Evolutionary conservation across 208 protist species (phyloP), one percentile per base, ranked within the genome.

Genomic region (Leishmania gerbilli): DNA sequence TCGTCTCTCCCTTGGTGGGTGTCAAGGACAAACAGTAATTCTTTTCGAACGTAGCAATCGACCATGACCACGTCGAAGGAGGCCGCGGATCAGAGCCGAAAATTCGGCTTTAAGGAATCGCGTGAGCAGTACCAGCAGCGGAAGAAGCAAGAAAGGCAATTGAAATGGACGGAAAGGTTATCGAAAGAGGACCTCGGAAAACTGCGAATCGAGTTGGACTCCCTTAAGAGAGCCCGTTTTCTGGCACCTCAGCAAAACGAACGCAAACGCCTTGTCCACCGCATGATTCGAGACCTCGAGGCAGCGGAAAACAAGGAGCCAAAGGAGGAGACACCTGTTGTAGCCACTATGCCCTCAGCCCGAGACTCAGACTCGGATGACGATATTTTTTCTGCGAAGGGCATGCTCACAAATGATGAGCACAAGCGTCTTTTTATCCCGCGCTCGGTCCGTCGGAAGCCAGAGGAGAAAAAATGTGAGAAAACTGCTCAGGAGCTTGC

Each of bases 221-320:
- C 85, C 58, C 53, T 96, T 19, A 79, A 84, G 15, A 64, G 85
- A 45, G 93, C 93, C 24, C 74, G 34, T 1, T 96, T 96, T 84
- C 77, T 94, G 27, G 45, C 91, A n/a, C 91, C 93, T 17, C 91
- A 90, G 49, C 93, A 96, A 85, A 90, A 88, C 27, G 90, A 93
- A 80, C 71, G 91, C 56, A 94, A 96, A 80, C 84, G 88, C 11
- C 77, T 93, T 27, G 91, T 96, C 2, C 74, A 84, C 11, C 76
- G 86, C 21, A 92, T 95, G 88, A 55, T 95, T 49, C 55, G n/a
- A 27, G 88, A 88, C 40, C 77, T 91, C 31, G 79, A 84, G 37
- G 76, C 79, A 4, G 62, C 15, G 2, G 56, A 81, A 13, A 79
- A 83, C 15, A 55, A 67, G 2, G 74, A 78, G 11, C 34, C 71